Base-by-base conservation (phyloP, 2,329 filamentous ascomycete genomes). In the Penicillium sp. region DNA sequence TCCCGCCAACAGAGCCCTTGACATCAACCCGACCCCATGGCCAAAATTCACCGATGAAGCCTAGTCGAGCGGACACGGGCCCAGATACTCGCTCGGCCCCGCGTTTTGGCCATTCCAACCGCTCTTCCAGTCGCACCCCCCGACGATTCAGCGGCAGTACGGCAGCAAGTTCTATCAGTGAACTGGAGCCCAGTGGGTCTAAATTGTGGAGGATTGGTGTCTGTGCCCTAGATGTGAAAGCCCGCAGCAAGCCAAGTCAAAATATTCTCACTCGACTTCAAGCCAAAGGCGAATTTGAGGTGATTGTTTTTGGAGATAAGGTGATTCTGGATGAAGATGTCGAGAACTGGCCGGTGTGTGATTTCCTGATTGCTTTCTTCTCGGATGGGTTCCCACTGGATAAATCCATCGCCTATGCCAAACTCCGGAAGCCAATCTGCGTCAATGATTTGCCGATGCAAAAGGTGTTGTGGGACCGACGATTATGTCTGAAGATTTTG, bases 381-480 rank as follows among this genome's bases (percentile, higher is more conserved):
- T 98, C 93, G 0, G 93, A 97, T 73, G 95, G 95, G 0, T 99
- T 99, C 65, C 95, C 95, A 0, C 79, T 99, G 47, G 93, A 98
- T 64, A 99, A 99, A 73, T 95, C 96, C 5, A 96, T 99, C 67
- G 91, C 92, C 33, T 99, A 99, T 74, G 91, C 92, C 60, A 91
- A 92, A 69, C 84, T 96, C 11, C 87, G 95, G 55, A 96, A 96
- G 71, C 95, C 95, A 0, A 98, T 97, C 67, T 97, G 93, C 71
- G 93, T 99, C 70, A 99, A 99, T 71, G 93, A 99, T 74, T 82
- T 99, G 44, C 90, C 92, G 1, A 97, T 99, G 91, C 95, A 99
- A 74, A 93, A 96, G 74, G 87, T 99, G 6, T 80, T 99, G 3
- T 99, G 95, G 95, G 95, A 99, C 74, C 87, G 96, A 48, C 88